A percentile compares a stretch with the other conserved stretches of the same genome.
Conservation (phyloP, 371 early-diverging fungal species). For the Mucor velutinosus region DNA sequence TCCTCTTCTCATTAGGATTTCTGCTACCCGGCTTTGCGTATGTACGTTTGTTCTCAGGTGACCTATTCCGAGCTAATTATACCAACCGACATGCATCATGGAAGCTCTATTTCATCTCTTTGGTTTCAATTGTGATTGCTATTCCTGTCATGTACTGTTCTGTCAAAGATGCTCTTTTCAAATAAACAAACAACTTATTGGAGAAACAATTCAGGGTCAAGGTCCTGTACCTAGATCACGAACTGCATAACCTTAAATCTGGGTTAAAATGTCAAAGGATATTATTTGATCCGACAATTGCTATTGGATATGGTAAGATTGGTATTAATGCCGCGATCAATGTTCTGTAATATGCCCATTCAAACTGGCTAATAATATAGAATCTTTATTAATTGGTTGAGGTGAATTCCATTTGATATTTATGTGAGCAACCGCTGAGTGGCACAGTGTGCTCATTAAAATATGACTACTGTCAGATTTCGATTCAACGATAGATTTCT, state of each 20-base stretch:
- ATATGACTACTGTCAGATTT: too few species aligned
- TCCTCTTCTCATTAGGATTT: slow-evolving; percentile 19
- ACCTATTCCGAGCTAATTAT: slow-evolving; percentile 17
- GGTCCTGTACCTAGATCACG: background rate
- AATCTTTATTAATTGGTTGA: too few species aligned
- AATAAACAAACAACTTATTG: background rate
- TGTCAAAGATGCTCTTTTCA: slow-evolving; percentile 21
- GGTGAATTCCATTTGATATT: too few species aligned
- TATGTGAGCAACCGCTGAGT: too few species aligned
- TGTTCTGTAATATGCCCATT: background rate
- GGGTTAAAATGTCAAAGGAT: background rate
- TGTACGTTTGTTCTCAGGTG: slow-evolving; percentile 36
- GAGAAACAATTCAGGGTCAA: background rate
- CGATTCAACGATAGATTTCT: too few species aligned
- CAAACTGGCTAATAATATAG: background rate
- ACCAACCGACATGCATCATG: slow-evolving; percentile 17
- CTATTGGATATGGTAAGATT: too few species aligned
- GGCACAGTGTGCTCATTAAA: too few species aligned
- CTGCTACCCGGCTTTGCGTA: slow-evolving; percentile 46
- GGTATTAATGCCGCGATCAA: background rate
- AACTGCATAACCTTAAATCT: background rate
- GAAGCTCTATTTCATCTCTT: slow-evolving; percentile 19
- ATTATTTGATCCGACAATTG: background rate
- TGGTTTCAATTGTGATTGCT: slow-evolving; percentile 22
- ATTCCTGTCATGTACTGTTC: slow-evolving; percentile 40